Evolutionary conservation across 352 stramenopile species (phyloP).

Genomic region (Phytophthora europaea): DNA sequence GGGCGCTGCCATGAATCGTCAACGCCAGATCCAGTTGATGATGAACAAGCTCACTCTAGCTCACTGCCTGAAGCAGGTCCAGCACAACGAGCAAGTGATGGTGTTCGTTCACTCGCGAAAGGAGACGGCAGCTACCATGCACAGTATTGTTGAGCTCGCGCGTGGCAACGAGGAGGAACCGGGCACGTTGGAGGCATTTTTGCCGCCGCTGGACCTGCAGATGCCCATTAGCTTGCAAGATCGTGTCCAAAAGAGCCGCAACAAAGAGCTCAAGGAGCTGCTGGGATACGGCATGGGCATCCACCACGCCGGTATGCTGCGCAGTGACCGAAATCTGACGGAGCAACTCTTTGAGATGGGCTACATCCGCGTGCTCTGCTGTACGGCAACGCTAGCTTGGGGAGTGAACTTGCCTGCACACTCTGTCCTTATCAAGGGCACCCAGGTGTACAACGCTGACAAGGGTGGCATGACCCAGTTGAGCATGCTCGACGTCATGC

Average conservation of each 20-base stretch:
- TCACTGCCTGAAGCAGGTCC: conserved; percentile 76
- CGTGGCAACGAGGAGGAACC: conserved; percentile 71
- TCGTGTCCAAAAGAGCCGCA: conserved; percentile 94
- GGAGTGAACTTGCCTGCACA: conserved; percentile 99
- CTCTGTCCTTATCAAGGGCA: conserved; percentile 99
- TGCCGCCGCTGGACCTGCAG: conserved; percentile 64
- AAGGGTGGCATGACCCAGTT: conserved; percentile 98
- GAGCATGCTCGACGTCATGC: conserved; percentile 99
- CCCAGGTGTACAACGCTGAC: conserved; percentile 99
- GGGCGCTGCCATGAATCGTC: conserved; percentile 60
- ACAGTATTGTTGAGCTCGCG: conserved; percentile 92
- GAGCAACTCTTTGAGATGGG: conserved; percentile 98
- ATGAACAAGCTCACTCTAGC: conserved; percentile 89
- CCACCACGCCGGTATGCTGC: conserved; percentile 99
- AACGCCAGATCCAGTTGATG: conserved; percentile 74
- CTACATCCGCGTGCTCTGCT: conserved; percentile 98
- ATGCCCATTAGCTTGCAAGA: conserved; percentile 68
- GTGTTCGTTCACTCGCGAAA: conserved; percentile 99
- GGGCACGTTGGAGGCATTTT: conserved; percentile 64
- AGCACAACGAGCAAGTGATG: conserved; percentile 94
- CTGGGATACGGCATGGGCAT: conserved; percentile 96
- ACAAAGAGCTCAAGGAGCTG: conserved; percentile 96
- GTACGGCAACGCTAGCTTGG: conserved; percentile 99
- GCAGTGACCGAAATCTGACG: conserved; percentile 94
- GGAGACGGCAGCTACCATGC: conserved; percentile 97